Percentiles rank a stretch among this genome's conserved stretches.
phyloP scores from a whole-genome alignment of 1,139 yeast species.

The Candida labiduridarum region DNA sequence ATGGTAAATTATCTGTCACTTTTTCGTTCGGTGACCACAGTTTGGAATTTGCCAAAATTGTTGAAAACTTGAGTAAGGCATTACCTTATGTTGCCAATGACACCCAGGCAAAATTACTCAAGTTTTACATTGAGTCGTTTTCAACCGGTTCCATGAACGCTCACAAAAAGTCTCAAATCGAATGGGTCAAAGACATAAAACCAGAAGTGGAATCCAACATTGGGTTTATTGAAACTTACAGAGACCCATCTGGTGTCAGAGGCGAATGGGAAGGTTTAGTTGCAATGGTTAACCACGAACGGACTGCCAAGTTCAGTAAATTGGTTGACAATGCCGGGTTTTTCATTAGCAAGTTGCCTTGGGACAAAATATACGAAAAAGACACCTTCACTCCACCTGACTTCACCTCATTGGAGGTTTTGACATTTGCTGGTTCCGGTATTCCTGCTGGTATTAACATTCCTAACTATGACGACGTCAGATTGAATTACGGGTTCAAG shows the following conservation, averaged over 20 bases:
- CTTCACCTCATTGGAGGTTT: conserved; percentile 84
- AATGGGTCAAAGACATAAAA: conserved; percentile 86
- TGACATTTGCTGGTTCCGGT: conserved; percentile 88
- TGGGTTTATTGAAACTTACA: conserved; percentile 89
- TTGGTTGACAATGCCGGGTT: conserved; percentile 68
- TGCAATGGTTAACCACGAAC: conserved; percentile 87
- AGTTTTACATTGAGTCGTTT: conserved; percentile 68
- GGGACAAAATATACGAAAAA: conserved; percentile 76
- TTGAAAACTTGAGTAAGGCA: conserved; percentile 58
- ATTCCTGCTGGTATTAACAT: conserved; percentile 92
- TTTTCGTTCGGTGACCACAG: conserved; percentile 79
- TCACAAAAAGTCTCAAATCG: conserved; percentile 80
- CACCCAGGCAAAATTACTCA: conserved; percentile 66
- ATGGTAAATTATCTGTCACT: conserved; percentile 37
- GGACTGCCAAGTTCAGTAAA: conserved; percentile 75
- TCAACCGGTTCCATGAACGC: conserved; percentile 82
- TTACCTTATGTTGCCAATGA: conserved; percentile 69
- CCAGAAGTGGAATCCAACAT: conserved; percentile 85
- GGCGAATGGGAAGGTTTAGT: conserved; percentile 95
- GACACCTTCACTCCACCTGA: conserved; percentile 90
- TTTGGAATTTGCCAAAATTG: conserved; percentile 62
- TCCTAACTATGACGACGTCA: conserved; percentile 88
- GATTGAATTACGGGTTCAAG: conserved; percentile 81
- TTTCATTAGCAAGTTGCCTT: conserved; percentile 70
- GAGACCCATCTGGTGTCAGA: conserved; percentile 89